phyloP scores from a whole-genome alignment of 2,329 filamentous ascomycete species.

The Fusarium citri region DNA sequence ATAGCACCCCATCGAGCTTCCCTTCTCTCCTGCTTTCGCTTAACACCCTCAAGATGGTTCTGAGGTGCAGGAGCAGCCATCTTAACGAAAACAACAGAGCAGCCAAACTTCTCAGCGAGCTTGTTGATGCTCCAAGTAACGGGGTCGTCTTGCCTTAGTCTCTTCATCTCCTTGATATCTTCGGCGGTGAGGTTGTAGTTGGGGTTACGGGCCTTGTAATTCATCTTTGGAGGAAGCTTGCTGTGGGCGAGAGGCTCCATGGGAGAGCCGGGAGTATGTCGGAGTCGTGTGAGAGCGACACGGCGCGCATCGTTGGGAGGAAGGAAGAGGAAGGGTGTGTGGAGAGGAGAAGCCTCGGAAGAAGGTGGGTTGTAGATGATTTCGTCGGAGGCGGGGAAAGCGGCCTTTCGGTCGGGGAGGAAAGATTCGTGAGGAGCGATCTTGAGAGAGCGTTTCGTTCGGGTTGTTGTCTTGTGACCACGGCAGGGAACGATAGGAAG shows the following conservation, averaged over 20 bases:
- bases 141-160: conserved; percentile 65
- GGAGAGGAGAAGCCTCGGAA: conserved; percentile 66
- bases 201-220: conserved; percentile 52
- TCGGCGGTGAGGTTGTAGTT: conserved; percentile 65
- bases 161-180: conserved; percentile 70
- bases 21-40: conserved; percentile 59
- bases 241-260: conserved; percentile 28
- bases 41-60: conserved; percentile 61
- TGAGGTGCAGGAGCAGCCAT: conserved; percentile 64
- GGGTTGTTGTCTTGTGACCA: conserved; percentile 63
- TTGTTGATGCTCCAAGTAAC: conserved; percentile 64
- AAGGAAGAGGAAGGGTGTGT: conserved; percentile 76
- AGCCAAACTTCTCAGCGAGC: conserved; percentile 67
- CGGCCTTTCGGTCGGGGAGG: conserved; percentile 53
- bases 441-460: conserved; percentile 69
- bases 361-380: conserved; percentile 70
- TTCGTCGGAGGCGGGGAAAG: conserved; percentile 50
- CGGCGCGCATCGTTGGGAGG: conserved; percentile 67
- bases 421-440: conserved; percentile 72
- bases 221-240: conserved; percentile 53
- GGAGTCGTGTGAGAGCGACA: conserved; percentile 59
- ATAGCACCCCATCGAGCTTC: conserved; percentile 69
- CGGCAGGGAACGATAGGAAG: conserved; percentile 49
- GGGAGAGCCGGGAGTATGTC: conserved; percentile 50
- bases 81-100: conserved; percentile 67